A percentile compares a stretch with the other conserved stretches of the same genome.
Evolutionary conservation across 768 basidiomycete genomes (phyloP).

Genomic region (Leucosporidium creatinivorum): DNA sequence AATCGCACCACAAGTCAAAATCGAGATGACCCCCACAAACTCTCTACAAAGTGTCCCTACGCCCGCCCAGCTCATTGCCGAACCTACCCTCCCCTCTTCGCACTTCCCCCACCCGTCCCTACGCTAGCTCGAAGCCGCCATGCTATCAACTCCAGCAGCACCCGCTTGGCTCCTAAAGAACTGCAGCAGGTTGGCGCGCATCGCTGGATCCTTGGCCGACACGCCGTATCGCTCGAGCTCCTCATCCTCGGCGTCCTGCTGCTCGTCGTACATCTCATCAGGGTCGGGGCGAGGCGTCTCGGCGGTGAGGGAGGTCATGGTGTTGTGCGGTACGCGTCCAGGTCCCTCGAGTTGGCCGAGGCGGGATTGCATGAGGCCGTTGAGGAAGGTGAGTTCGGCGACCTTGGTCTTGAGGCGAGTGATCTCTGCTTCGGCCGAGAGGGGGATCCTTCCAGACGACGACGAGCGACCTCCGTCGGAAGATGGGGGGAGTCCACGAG

Average conservation of each 20-base stretch:
- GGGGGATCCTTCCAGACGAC: not conserved
- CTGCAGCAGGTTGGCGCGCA: not conserved
- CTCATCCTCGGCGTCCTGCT: not conserved
- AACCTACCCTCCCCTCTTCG: too few species aligned
- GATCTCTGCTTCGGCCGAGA: conserved; percentile 24
- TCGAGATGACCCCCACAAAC: too few species aligned
- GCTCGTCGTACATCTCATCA: not conserved
- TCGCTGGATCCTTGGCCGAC: not conserved
- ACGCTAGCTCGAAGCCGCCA: not conserved
- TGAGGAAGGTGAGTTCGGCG: conserved; percentile 34
- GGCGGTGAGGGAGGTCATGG: conserved; percentile 25
- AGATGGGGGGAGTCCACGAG: not conserved
- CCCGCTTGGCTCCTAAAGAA: not conserved
- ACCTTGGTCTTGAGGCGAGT: conserved; percentile 27
- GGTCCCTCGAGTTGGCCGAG: conserved; percentile 29
- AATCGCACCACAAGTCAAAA: too few species aligned
- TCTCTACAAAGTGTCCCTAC: too few species aligned
- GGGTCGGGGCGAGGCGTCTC: conserved; percentile 1
- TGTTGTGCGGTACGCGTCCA: conserved; percentile 15
- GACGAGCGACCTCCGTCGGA: conserved; percentile 1
- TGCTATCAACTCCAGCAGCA: not conserved
- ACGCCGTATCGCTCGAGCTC: not conserved
- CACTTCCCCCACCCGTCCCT: too few species aligned
- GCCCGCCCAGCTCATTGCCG: too few species aligned
- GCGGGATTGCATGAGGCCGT: conserved; percentile 30